Conservation (phyloP, 257 asterid genomes). For the Solanum gracilifrons region DNA sequence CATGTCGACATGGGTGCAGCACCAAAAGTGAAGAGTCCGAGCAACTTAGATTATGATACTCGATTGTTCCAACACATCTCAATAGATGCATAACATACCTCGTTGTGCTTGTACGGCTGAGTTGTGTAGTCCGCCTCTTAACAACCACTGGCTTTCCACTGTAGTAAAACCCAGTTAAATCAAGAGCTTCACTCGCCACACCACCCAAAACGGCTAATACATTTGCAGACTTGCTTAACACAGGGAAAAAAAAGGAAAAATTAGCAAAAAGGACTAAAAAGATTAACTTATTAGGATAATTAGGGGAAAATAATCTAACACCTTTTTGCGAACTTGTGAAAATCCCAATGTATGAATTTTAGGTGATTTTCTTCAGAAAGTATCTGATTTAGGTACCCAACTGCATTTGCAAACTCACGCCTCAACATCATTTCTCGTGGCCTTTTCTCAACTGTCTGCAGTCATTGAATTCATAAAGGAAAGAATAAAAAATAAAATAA, state of each 20-base stretch:
- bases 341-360: conserved; percentile 96
- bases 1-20: neutral
- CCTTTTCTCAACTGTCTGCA: conserved; percentile 93
- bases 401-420: conserved; percentile 95
- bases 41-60: neutral
- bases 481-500: neutral
- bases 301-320: conserved; percentile 11
- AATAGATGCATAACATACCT: conserved; percentile 34
- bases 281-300: neutral
- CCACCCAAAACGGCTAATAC: conserved; percentile 97
- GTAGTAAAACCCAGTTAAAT: conserved; percentile 86
- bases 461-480: conserved; percentile 1
- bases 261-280: conserved; percentile 12
- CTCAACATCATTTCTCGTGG: conserved; percentile 99
- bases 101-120: conserved; percentile 70
- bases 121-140: conserved; percentile 45
- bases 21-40: neutral
- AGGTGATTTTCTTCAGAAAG: conserved; percentile 69
- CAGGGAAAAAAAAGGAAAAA: conserved; percentile 5
- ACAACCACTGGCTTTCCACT: conserved; percentile 66
- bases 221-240: conserved; percentile 92
- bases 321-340: conserved; percentile 98
- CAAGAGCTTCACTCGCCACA: conserved; percentile 96
- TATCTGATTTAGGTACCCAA: conserved; percentile 92
- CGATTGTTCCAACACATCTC: neutral